Evolutionary conservation across 2,329 filamentous ascomycete genomes (phyloP).

Genomic region (Neurospora sp.): DNA sequence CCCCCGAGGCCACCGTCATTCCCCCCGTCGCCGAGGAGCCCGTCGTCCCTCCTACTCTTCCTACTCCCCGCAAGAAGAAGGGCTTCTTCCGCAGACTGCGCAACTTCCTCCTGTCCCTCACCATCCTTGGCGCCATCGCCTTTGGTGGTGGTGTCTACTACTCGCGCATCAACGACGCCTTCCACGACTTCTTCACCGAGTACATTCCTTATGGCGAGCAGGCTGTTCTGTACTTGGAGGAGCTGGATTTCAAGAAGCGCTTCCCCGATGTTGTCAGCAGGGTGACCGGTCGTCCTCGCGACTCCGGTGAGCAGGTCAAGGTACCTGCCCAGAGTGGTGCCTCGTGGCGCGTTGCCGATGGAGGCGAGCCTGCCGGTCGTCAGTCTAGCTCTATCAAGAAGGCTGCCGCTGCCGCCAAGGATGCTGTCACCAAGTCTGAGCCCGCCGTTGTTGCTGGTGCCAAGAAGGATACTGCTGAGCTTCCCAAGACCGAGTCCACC

Average conservation of each 20-base stretch:
- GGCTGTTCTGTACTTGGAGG: constrained; percentile 88
- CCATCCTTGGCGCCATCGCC: constrained; percentile 64
- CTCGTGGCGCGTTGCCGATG: constrained; percentile 65
- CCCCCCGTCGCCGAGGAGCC: constrained; percentile 23
- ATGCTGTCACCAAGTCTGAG: constrained; percentile 21
- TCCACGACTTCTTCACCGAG: constrained; percentile 97
- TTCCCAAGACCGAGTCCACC: constrained; percentile 18
- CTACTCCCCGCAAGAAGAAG: constrained; percentile 38
- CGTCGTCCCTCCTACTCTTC: constrained; percentile 25
- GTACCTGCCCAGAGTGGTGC: constrained; percentile 81
- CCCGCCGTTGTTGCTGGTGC: constrained; percentile 6
- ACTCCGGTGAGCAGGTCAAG: constrained; percentile 61
- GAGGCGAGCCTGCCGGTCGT: constrained; percentile 42
- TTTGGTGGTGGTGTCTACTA: constrained; percentile 89
- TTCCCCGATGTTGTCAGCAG: constrained; percentile 47
- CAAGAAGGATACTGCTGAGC: constrained; percentile 8
- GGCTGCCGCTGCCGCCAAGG: constrained; percentile 18
- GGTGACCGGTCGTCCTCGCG: constrained; percentile 39
- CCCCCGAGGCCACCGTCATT: constrained; percentile 22
- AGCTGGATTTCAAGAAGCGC: constrained; percentile 81
- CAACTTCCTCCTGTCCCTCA: constrained; percentile 65
- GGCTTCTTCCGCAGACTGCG: constrained; percentile 62
- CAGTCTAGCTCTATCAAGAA: constrained; percentile 50
- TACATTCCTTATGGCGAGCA: constrained; percentile 93
- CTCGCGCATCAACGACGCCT: constrained; percentile 88